Percentiles rank a stretch among this genome's conserved stretches.
These are phyloP conservation scores for Botryotinia convoluta DNA, from an alignment of 2,329 filamentous ascomycete species.

Conservation along the genomic window DNA sequence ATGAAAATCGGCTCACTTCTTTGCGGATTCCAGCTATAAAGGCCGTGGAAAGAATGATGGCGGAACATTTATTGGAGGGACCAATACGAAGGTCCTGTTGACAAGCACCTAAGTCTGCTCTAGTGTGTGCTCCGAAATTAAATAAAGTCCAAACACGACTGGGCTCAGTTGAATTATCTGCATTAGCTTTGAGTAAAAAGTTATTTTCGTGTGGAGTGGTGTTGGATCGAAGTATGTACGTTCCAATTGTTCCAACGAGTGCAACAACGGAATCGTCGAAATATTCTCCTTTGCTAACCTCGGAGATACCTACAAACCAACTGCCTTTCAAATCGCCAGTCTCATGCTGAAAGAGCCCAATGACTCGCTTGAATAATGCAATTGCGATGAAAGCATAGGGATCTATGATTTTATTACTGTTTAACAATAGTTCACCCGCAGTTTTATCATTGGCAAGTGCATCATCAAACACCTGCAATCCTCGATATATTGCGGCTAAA, in stretches of 20 bases:
- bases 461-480: conserved; percentile 31
- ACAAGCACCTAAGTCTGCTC: conserved; percentile 4
- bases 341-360: conserved; percentile 20
- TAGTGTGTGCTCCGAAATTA: conserved; percentile 12
- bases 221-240: conserved; percentile 26
- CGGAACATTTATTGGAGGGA: conserved; percentile 18
- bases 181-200: conserved; percentile 16
- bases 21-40: conserved; percentile 30
- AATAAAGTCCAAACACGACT: conserved; percentile 22
- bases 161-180: conserved; percentile 3
- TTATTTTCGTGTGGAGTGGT: conserved; percentile 26
- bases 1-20: conserved; percentile 25
- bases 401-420: conserved; percentile 4
- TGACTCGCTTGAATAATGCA: conserved; percentile 22
- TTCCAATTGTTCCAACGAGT: conserved; percentile 30
- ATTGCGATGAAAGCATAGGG: conserved; percentile 29
- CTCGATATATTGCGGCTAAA: conserved; percentile 30
- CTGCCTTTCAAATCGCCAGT: conserved; percentile 3
- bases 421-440: neutral
- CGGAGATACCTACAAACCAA: conserved; percentile 22
- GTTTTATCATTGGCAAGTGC: conserved; percentile 22
- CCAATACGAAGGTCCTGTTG: conserved; percentile 16
- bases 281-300: conserved; percentile 3
- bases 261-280: conserved; percentile 15
- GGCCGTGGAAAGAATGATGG: conserved; percentile 19